phyloP scores from a whole-genome alignment of 495 filamentous ascomycete species.

The Xylaria grammica region DNA sequence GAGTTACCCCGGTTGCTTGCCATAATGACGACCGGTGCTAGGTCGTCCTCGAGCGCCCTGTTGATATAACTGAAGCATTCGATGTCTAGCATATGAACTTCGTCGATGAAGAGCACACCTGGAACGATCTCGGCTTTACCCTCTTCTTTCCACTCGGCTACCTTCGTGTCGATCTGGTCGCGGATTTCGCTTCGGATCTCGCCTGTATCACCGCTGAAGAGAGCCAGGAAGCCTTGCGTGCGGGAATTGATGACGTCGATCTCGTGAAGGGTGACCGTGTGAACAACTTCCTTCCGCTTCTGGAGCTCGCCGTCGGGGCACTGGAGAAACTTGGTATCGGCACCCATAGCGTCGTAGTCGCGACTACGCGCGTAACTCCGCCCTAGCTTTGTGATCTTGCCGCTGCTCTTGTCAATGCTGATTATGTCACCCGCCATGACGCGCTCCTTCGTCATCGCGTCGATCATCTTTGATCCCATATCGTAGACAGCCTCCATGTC shows the following conservation, averaged over 20 bases:
- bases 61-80: slow-evolving; percentile 99
- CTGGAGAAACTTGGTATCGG: slow-evolving; percentile 96
- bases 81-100: slow-evolving; percentile 99
- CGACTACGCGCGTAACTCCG: slow-evolving; percentile 90
- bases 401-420: slow-evolving; percentile 95
- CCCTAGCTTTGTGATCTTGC: slow-evolving; percentile 96
- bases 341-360: slow-evolving; percentile 99
- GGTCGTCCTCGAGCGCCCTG: slow-evolving; percentile 88
- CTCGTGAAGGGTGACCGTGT: slow-evolving; percentile 96
- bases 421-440: slow-evolving; percentile 99
- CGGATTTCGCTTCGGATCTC: slow-evolving; percentile 97
- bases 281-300: slow-evolving; percentile 94
- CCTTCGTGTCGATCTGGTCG: slow-evolving; percentile 98
- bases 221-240: slow-evolving; percentile 92
- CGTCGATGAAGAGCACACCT: slow-evolving; percentile 96
- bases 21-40: slow-evolving; percentile 99
- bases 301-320: slow-evolving; percentile 99
- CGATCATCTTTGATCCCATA: slow-evolving; percentile 99
- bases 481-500: slow-evolving; percentile 99
- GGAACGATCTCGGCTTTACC: slow-evolving; percentile 98
- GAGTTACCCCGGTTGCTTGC: slow-evolving; percentile 95
- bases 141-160: slow-evolving; percentile 98
- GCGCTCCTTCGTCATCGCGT: slow-evolving; percentile 97
- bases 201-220: slow-evolving; percentile 97
- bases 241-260: slow-evolving; percentile 99